phyloP scores from a whole-genome alignment of 352 stramenopile species.

The Globisporangium cederbergense region DNA sequence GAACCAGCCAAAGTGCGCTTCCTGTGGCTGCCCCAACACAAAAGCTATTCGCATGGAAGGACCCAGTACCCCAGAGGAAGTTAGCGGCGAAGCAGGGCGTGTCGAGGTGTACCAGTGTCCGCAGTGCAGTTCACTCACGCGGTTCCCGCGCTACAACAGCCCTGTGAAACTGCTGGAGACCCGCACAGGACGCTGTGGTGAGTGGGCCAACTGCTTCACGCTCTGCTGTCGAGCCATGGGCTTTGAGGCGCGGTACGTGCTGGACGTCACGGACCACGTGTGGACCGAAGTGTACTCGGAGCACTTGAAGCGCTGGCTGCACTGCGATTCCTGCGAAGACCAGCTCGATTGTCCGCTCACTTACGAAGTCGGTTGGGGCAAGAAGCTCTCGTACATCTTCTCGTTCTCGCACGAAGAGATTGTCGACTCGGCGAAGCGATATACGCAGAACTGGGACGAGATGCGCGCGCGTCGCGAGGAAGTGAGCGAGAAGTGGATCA shows the following conservation, averaged over 20 bases:
- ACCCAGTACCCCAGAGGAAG: conserved; percentile 54
- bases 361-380: conserved; percentile 95
- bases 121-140: conserved; percentile 42
- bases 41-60: conserved; percentile 34
- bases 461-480: conserved; percentile 60
- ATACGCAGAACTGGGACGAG: conserved; percentile 67
- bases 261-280: conserved; percentile 95
- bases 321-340: conserved; percentile 93
- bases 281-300: conserved; percentile 92
- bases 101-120: conserved; percentile 89
- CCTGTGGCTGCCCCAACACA: conserved; percentile 55
- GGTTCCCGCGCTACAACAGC: conserved; percentile 91
- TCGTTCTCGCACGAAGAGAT: conserved; percentile 87
- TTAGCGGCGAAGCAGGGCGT: conserved; percentile 52
- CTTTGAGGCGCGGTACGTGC: conserved; percentile 89
- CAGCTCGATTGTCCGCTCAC: conserved; percentile 91
- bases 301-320: conserved; percentile 85
- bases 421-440: conserved; percentile 85
- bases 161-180: conserved; percentile 85
- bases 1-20: conserved; percentile 69
- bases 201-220: conserved; percentile 94
- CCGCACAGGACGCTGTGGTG: conserved; percentile 85
- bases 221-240: conserved; percentile 87
- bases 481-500: conserved; percentile 65
- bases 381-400: conserved; percentile 92